phyloP scores from a whole-genome alignment of 2,329 filamentous ascomycete species.

The Colletotrichum ledebouriae region DNA sequence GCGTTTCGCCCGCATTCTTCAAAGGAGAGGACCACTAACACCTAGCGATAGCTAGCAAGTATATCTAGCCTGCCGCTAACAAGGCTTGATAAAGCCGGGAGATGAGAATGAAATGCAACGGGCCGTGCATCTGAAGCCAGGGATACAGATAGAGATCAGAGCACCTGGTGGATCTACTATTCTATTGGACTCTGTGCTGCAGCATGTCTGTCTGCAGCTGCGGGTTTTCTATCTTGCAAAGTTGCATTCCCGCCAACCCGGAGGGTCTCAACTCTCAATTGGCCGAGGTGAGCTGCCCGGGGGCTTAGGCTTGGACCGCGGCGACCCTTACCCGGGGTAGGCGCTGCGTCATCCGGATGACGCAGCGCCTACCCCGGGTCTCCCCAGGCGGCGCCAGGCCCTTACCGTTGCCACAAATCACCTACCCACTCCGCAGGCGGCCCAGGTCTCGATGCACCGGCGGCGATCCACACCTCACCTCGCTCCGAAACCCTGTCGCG shows the following conservation, averaged over 20 bases:
- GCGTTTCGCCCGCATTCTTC: conserved; percentile 27
- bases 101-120: neutral
- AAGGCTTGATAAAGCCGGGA: neutral
- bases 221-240: neutral
- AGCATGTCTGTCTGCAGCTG: neutral
- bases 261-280: conserved; percentile 24
- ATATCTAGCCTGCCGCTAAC: conserved; percentile 18
- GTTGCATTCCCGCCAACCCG: neutral
- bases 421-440: neutral
- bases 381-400: conserved; percentile 9
- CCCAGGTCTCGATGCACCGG: conserved; percentile 15
- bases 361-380: conserved; percentile 33
- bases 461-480: conserved; percentile 19
- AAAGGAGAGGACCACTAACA: neutral
- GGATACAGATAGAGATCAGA: conserved; percentile 8
- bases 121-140: neutral
- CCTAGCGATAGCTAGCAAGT: conserved; percentile 6
- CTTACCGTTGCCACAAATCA: conserved; percentile 27
- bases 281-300: neutral
- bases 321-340: neutral
- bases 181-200: neutral
- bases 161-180: neutral
- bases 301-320: too few relatives aligned
- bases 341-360: too few relatives aligned
- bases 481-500: conserved; percentile 17